These are phyloP conservation scores for Emmonsiellopsis sp. DNA, from an alignment of 2,329 filamentous ascomycete genomes.

Conservation along the genomic window DNA sequence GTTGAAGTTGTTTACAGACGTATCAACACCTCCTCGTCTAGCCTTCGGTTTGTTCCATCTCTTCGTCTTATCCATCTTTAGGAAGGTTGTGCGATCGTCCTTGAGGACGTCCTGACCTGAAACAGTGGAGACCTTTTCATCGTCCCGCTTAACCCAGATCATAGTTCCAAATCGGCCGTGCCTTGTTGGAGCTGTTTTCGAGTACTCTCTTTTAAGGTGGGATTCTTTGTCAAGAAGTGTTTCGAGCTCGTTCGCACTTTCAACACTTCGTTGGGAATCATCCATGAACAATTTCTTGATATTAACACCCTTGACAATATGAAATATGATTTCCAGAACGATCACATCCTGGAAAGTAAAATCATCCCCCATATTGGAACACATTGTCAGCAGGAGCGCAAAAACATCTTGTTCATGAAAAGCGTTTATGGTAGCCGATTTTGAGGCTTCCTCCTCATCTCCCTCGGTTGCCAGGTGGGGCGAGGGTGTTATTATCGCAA, in stretches of 20 bases:
- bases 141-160: slow-evolving; percentile 87
- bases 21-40: slow-evolving; percentile 52
- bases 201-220: slow-evolving; percentile 68
- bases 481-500: slow-evolving; percentile 72
- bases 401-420: slow-evolving; percentile 90
- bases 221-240: slow-evolving; percentile 71
- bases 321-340: slow-evolving; percentile 86
- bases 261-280: slow-evolving; percentile 58
- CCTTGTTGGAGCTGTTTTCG: slow-evolving; percentile 68
- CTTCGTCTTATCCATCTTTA: slow-evolving; percentile 86
- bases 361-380: slow-evolving; percentile 88
- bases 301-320: slow-evolving; percentile 83
- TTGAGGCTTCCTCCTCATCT: slow-evolving; percentile 82
- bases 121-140: slow-evolving; percentile 73
- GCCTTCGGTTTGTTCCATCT: slow-evolving; percentile 75
- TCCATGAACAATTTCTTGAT: slow-evolving; percentile 77
- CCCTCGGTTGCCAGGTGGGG: slow-evolving; percentile 65
- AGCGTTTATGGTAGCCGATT: slow-evolving; percentile 77
- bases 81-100: slow-evolving; percentile 60
- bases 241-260: slow-evolving; percentile 63
- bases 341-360: slow-evolving; percentile 82
- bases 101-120: slow-evolving; percentile 80
- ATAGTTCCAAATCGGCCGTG: slow-evolving; percentile 96
- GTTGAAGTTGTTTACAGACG: slow-evolving; percentile 61
- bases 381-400: slow-evolving; percentile 71